Conservation (phyloP, 2,329 filamentous ascomycete species). For the Pyrenochaeta sp. region DNA sequence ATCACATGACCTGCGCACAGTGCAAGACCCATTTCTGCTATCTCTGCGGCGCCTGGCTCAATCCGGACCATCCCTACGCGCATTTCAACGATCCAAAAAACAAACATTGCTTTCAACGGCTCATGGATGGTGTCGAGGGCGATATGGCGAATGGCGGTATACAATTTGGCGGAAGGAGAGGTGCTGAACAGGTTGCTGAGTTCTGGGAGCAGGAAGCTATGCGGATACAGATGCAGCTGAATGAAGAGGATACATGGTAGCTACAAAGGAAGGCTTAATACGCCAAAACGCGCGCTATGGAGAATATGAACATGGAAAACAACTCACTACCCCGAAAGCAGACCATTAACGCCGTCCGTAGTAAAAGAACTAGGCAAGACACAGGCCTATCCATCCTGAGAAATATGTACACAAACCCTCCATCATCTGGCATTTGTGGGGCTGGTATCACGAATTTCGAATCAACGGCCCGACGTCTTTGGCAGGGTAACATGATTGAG, state of each 20-base stretch:
- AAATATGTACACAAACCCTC: not conserved
- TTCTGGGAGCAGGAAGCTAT: slow-evolving; percentile 49
- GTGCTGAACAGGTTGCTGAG: slow-evolving; percentile 54
- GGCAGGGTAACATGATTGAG: slow-evolving; percentile 22
- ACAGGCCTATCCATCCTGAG: not conserved
- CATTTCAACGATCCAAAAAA: slow-evolving; percentile 82
- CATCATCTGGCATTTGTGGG: too few relatives aligned
- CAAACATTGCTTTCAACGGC: slow-evolving; percentile 75
- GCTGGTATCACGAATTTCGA: not conserved
- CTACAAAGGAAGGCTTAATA: not conserved
- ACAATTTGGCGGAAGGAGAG: slow-evolving; percentile 53
- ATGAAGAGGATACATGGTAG: slow-evolving; percentile 41
- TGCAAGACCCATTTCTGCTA: slow-evolving; percentile 97
- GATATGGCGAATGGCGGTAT: slow-evolving; percentile 63
- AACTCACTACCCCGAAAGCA: not conserved
- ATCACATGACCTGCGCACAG: slow-evolving; percentile 93
- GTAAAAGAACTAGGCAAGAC: not conserved
- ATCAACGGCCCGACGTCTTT: slow-evolving; percentile 23
- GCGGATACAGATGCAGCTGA: slow-evolving; percentile 48
- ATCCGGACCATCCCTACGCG: slow-evolving; percentile 80
- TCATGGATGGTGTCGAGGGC: slow-evolving; percentile 90
- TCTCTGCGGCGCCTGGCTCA: slow-evolving; percentile 87
- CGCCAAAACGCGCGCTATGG: not conserved
- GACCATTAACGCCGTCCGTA: not conserved
- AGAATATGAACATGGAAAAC: not conserved